Conservation (phyloP, 2,329 filamentous ascomycete species). For the Botrytis tulipae region DNA sequence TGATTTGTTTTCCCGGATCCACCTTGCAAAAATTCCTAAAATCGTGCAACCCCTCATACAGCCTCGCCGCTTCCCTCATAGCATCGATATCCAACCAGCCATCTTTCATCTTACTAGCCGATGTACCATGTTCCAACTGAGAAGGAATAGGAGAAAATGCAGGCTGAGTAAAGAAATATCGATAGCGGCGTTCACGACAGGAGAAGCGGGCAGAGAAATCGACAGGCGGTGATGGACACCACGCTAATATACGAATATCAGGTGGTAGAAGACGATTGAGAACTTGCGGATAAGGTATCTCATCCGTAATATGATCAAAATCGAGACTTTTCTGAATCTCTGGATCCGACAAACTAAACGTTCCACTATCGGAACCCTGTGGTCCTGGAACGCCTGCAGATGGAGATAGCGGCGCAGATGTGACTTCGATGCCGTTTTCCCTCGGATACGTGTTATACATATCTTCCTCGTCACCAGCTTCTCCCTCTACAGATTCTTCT, state of each 20-base stretch:
- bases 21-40: constrained; percentile 98
- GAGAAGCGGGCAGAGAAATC: constrained; percentile 90
- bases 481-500: constrained; percentile 24
- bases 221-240: constrained; percentile 79
- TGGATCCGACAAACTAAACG: constrained; percentile 22
- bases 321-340: constrained; percentile 39
- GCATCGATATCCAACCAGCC: constrained; percentile 85
- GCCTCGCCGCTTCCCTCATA: constrained; percentile 79
- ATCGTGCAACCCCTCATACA: constrained; percentile 82
- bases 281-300: constrained; percentile 78
- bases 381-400: constrained; percentile 12
- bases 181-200: constrained; percentile 86
- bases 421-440: constrained; percentile 31
- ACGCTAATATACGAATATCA: constrained; percentile 87
- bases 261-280: constrained; percentile 85
- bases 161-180: constrained; percentile 97
- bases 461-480: constrained; percentile 15
- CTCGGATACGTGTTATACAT: constrained; percentile 31
- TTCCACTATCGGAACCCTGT: not conserved
- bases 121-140: constrained; percentile 43
- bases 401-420: constrained; percentile 32
- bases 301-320: constrained; percentile 72
- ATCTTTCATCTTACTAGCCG: constrained; percentile 46
- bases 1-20: constrained; percentile 84
- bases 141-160: constrained; percentile 70